Base-by-base conservation (phyloP, 306 rosid species). In the Cucurbita argyrosperma region DNA sequence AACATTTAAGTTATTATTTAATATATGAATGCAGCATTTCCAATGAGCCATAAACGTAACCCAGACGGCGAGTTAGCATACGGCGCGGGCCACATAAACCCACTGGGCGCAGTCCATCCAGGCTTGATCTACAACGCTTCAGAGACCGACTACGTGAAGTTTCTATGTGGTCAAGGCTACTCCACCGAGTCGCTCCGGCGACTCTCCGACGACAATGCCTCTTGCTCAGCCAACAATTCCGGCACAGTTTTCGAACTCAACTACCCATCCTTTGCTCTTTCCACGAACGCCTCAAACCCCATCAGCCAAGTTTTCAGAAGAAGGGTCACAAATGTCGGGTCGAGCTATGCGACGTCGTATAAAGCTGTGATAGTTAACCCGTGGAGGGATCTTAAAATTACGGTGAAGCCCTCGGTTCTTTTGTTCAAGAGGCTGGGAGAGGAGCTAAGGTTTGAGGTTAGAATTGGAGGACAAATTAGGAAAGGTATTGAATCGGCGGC, bases 321-420 rank as follows among this genome's bases (percentile, higher is more conserved):
- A 71, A 79, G 70, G 0, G 83, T 79, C 35, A 87, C 89, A 10
- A 82, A 85, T 68, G 89, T 87, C n/a, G 89, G 91, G 11, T 77
- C 82, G 0, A 19, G 71, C 8, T 57, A 4, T 1, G 80, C 90
- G 0, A 81, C 80, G 0, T 86, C 80, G 0, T 86, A 86, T 38
- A 76, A 21, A 58, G 85, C 89, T 2, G 38, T 10, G 8, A 78
- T 84, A 76, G 52, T 1, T 19, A 71, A 76, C 49, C 83, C 84
- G 6, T 43, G 35, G 6, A 5, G 26, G 23, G 81, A 83, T 43
- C 71, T 85, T 18, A 23, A 18, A 10, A 78, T 89, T 11, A 5
- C 63, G 46, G 86, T 81, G 68, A 81, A 46, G 7, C 90, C 90
- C 0, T 51, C 15, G n/a, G 73, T 83, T 67, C 69, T 90, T 5